A percentile compares a stretch with the other conserved stretches of the same genome.
phyloP scores from a whole-genome alignment of 495 filamentous ascomycete species.

The Aspergillus egyptiacus region DNA sequence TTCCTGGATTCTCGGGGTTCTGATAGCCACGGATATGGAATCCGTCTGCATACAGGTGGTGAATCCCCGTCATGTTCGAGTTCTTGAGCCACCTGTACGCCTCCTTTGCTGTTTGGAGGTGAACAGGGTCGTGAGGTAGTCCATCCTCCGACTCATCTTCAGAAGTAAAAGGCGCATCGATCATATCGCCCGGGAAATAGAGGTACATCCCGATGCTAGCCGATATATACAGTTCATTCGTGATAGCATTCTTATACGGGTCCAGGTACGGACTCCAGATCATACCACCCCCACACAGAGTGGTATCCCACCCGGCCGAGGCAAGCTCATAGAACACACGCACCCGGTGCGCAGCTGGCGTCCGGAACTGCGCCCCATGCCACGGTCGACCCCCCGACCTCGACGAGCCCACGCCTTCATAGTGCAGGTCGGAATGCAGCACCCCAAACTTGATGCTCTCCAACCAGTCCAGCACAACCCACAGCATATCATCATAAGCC shows the following conservation, averaged over 20 bases:
- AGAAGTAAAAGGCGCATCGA: slow-evolving; percentile 57
- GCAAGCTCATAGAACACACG: slow-evolving; percentile 87
- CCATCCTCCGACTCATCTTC: slow-evolving; percentile 15
- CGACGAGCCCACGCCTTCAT: slow-evolving; percentile 14
- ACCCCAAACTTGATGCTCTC: slow-evolving; percentile 72
- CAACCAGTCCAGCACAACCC: slow-evolving; percentile 93
- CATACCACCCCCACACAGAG: slow-evolving; percentile 85
- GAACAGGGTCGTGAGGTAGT: slow-evolving; percentile 54
- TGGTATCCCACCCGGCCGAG: slow-evolving; percentile 71
- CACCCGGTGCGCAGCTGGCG: slow-evolving; percentile 77
- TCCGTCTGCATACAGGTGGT: slow-evolving; percentile 82
- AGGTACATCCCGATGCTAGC: slow-evolving; percentile 88
- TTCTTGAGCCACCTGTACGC: slow-evolving; percentile 73
- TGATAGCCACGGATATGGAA: slow-evolving; percentile 76
- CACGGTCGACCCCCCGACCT: slow-evolving; percentile 37
- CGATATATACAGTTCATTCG: slow-evolving; percentile 84
- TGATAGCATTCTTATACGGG: slow-evolving; percentile 97
- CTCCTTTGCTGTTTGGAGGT: slow-evolving; percentile 65
- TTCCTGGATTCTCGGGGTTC: slow-evolving; percentile 40
- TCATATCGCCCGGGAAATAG: slow-evolving; percentile 75
- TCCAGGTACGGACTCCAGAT: slow-evolving; percentile 76
- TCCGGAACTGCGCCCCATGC: slow-evolving; percentile 72
- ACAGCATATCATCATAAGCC: slow-evolving; percentile 94
- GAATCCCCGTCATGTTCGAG: slow-evolving; percentile 73
- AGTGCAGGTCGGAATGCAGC: slow-evolving; percentile 60